Evolutionary conservation across 2,329 filamentous ascomycete genomes (phyloP).

Genomic region (Hypomyces rosellus): DNA sequence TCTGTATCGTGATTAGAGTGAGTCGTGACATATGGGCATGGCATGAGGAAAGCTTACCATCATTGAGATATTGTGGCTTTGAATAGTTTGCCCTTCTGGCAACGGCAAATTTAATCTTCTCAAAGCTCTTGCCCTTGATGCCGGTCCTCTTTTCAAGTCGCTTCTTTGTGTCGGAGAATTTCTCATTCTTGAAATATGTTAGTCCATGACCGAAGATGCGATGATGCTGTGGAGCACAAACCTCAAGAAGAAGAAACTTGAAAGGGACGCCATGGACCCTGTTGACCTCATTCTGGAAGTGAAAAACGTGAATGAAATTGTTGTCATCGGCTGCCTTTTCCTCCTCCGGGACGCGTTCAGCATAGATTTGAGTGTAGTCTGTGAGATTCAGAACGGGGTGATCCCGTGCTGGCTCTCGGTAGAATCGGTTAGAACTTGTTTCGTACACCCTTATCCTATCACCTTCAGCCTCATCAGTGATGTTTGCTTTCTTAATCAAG

Average conservation of each 20-base stretch:
- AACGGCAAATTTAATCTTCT: conserved; percentile 95
- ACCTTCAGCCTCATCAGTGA: conserved; percentile 65
- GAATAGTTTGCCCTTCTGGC: conserved; percentile 66
- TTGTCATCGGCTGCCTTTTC: conserved; percentile 52
- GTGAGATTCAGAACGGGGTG: conserved; percentile 75
- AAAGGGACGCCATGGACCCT: conserved; percentile 87
- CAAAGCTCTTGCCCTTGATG: conserved; percentile 95
- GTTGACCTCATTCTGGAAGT: conserved; percentile 84
- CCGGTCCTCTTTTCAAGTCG: conserved; percentile 88
- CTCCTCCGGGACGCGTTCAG: conserved; percentile 72
- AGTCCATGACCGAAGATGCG: background rate
- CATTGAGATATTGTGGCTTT: conserved; percentile 75
- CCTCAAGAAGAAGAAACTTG: conserved; percentile 77
- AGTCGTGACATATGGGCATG: conserved; percentile 11
- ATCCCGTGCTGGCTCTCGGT: conserved; percentile 66
- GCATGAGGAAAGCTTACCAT: conserved; percentile 53
- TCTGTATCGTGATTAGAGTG: conserved; percentile 34
- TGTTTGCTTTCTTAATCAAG: conserved; percentile 72
- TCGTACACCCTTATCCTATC: conserved; percentile 76
- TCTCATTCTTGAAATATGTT: conserved; percentile 57
- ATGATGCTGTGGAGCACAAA: conserved; percentile 27
- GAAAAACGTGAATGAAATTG: conserved; percentile 72
- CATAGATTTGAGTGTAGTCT: conserved; percentile 77
- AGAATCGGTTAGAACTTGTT: conserved; percentile 73
- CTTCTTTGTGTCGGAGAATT: conserved; percentile 87